Conservation (phyloP, 306 rosid species). For the Hippophae rhamnoides region DNA sequence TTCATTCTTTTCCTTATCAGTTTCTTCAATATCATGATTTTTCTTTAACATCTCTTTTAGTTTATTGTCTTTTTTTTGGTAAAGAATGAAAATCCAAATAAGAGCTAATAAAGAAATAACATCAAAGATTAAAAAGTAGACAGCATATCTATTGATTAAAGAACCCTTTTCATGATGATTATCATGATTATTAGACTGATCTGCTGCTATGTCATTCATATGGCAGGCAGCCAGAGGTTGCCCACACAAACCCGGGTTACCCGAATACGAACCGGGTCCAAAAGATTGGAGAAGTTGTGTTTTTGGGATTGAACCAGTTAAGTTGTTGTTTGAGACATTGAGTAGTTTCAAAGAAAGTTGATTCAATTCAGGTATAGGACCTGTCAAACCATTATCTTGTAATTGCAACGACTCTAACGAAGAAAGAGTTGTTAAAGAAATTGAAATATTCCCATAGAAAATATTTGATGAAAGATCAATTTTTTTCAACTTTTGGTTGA, state of each 20-base stretch:
- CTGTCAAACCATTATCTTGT: conserved; percentile 28
- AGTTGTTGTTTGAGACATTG: conserved; percentile 39
- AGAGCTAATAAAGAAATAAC: conserved; percentile 31
- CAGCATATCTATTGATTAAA: not conserved
- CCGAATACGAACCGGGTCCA: conserved; percentile 20
- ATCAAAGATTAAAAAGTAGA: conserved; percentile 19
- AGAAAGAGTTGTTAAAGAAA: conserved; percentile 17
- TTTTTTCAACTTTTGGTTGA: conserved; percentile 22
- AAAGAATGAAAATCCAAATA: conserved; percentile 31
- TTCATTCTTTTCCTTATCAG: conserved; percentile 20
- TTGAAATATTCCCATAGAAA: conserved; percentile 27
- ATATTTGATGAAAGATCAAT: conserved; percentile 32
- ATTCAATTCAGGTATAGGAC: conserved; percentile 32
- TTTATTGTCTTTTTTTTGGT: conserved; percentile 34
- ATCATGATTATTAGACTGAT: not conserved
- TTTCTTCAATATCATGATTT: conserved; percentile 8
- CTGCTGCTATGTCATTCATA: not conserved
- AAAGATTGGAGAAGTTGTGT: conserved; percentile 25
- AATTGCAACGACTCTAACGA: conserved; percentile 27
- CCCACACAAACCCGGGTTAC: conserved; percentile 29
- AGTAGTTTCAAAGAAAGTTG: conserved; percentile 27
- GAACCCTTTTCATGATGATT: not conserved
- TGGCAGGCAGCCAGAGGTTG: conserved; percentile 15
- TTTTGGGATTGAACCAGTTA: conserved; percentile 28
- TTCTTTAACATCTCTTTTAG: conserved; percentile 32